Conservation (phyloP, 2,329 filamentous ascomycete species). For the Xylaria digitata region DNA sequence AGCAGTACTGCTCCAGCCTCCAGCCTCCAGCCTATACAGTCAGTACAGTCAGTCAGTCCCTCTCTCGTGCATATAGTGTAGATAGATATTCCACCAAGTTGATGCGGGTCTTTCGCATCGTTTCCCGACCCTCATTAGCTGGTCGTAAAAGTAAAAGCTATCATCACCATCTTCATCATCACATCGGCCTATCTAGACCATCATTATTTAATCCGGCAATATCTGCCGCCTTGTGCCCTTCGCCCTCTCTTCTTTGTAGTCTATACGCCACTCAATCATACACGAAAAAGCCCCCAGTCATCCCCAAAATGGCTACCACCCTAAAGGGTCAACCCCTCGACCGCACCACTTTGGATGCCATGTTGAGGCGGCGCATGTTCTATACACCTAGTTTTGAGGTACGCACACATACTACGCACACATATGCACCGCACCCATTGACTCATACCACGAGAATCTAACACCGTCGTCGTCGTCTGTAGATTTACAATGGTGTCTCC, state of each 20-base stretch:
- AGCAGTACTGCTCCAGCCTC: no score
- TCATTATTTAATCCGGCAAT: slow-evolving; percentile 4
- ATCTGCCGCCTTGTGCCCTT: not conserved
- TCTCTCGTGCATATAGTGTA: slow-evolving; percentile 10
- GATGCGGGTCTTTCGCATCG: slow-evolving; percentile 31
- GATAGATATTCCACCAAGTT: slow-evolving; percentile 19
- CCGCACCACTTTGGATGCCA: slow-evolving; percentile 80
- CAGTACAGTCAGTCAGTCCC: not conserved
- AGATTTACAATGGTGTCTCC: slow-evolving; percentile 87
- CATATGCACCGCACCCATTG: not conserved
- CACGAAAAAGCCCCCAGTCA: slow-evolving; percentile 50
- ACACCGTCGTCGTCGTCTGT: not conserved
- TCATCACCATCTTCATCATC: slow-evolving; percentile 5
- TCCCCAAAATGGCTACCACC: slow-evolving; percentile 75
- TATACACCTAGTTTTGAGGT: slow-evolving; percentile 91
- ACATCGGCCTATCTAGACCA: not conserved
- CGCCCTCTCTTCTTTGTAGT: not conserved
- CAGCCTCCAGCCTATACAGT: no score
- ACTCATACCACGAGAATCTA: not conserved
- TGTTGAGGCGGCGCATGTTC: slow-evolving; percentile 90
- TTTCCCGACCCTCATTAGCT: slow-evolving; percentile 24
- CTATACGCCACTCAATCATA: slow-evolving; percentile 6
- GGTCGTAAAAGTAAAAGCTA: slow-evolving; percentile 31
- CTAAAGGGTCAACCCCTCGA: slow-evolving; percentile 92
- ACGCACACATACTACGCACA: not conserved